A percentile compares a stretch with the other conserved stretches of the same genome.
Conservation (phyloP, 768 basidiomycete species). For the Pleurotus ostreatus region DNA sequence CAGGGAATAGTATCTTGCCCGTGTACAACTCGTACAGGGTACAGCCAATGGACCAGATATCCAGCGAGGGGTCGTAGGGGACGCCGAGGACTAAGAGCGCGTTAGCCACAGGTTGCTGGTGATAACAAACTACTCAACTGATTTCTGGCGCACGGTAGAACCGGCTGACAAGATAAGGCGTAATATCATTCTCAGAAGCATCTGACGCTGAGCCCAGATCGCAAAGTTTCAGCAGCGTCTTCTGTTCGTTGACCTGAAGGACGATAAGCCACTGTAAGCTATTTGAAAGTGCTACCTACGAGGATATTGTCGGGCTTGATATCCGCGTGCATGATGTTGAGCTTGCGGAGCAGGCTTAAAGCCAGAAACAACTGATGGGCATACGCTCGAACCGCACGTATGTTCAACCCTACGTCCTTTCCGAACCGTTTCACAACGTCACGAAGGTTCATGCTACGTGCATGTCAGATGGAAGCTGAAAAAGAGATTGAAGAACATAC, state of each 20-base stretch:
- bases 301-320: slow-evolving; percentile 98
- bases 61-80: slow-evolving; percentile 90
- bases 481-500: slow-evolving; percentile 53
- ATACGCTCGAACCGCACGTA: slow-evolving; percentile 97
- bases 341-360: slow-evolving; percentile 79
- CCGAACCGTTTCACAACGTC: slow-evolving; percentile 98
- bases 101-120: slow-evolving; percentile 11
- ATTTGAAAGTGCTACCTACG: slow-evolving; percentile 40
- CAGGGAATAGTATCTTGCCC: slow-evolving; percentile 96
- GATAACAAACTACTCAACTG: slow-evolving; percentile 50
- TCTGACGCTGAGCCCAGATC: slow-evolving; percentile 98
- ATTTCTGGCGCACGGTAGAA: slow-evolving; percentile 99
- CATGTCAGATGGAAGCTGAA: background rate
- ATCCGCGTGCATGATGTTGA: slow-evolving; percentile 96
- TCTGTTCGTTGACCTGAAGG: slow-evolving; percentile 86
- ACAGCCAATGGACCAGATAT: slow-evolving; percentile 97
- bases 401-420: slow-evolving; percentile 94
- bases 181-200: slow-evolving; percentile 92
- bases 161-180: slow-evolving; percentile 94
- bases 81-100: slow-evolving; percentile 75
- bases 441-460: slow-evolving; percentile 88
- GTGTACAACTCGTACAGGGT: slow-evolving; percentile 96
- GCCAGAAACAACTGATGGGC: slow-evolving; percentile 94
- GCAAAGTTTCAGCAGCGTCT: slow-evolving; percentile 90
- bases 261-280: too few relatives aligned